phyloP scores from a whole-genome alignment of 495 filamentous ascomycete genomes.

The Bombardia bombarda region DNA sequence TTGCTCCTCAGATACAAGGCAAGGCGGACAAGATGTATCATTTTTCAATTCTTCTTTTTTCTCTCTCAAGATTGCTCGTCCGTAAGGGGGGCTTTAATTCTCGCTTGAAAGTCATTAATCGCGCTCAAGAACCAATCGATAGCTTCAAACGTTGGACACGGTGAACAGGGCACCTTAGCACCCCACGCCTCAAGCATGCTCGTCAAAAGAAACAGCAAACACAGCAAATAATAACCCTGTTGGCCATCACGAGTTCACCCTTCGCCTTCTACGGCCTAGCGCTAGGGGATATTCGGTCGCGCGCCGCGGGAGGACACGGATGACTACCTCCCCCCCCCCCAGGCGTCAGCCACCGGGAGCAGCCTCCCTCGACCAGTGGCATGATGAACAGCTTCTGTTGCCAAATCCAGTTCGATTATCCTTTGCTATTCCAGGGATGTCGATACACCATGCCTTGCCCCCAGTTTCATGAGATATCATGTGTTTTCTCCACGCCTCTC shows the following conservation, averaged over 20 bases:
- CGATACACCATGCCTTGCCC: background rate
- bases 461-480: background rate
- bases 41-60: background rate
- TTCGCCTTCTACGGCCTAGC: slow-evolving; percentile 7
- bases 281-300: slow-evolving; percentile 4
- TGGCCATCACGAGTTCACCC: background rate
- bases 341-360: slow-evolving; percentile 1
- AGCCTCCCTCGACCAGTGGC: background rate
- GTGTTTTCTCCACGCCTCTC: background rate
- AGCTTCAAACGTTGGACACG: background rate
- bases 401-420: background rate
- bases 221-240: no score
- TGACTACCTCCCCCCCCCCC: background rate
- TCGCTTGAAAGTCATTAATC: no score
- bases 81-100: no score
- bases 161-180: background rate
- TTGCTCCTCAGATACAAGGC: background rate
- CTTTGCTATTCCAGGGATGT: no score
- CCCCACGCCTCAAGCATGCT: background rate
- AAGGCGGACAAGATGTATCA: no score
- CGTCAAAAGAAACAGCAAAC: background rate
- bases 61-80: background rate
- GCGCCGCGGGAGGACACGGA: slow-evolving; percentile 1
- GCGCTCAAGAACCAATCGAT: background rate
- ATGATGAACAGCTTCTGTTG: background rate